Conservation (phyloP, 2,329 filamentous ascomycete genomes). For the Fusarium sp. region DNA sequence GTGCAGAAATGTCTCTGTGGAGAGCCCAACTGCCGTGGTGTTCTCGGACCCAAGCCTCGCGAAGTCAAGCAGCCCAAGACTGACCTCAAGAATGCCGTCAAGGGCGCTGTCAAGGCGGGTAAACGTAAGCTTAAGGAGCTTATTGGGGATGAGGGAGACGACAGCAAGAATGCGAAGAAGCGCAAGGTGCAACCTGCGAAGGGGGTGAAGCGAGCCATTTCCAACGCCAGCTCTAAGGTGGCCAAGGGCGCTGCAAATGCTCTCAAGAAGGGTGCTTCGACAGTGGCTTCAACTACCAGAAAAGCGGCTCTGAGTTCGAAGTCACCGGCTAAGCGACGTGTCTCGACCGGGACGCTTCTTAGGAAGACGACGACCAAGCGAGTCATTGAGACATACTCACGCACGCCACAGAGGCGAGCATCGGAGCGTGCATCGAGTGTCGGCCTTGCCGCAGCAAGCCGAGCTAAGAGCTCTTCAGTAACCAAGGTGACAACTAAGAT, state of each 20-base stretch:
- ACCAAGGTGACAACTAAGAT: slow-evolving; percentile 32
- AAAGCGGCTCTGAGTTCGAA: slow-evolving; percentile 45
- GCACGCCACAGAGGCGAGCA: slow-evolving; percentile 43
- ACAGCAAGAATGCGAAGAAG: slow-evolving; percentile 63
- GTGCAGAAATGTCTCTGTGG: slow-evolving; percentile 76
- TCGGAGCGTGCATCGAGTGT: slow-evolving; percentile 38
- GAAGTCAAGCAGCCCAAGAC: slow-evolving; percentile 65
- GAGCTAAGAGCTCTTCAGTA: slow-evolving; percentile 25
- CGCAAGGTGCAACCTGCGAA: slow-evolving; percentile 53
- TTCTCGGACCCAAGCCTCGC: slow-evolving; percentile 72
- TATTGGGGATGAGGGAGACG: slow-evolving; percentile 57
- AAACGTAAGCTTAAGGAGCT: slow-evolving; percentile 70
- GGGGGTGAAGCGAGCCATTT: slow-evolving; percentile 53
- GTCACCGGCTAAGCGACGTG: slow-evolving; percentile 45
- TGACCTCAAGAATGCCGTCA: slow-evolving; percentile 55
- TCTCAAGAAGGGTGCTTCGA: slow-evolving; percentile 54
- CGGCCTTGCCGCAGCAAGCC: slow-evolving; percentile 32
- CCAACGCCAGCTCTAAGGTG: slow-evolving; percentile 52
- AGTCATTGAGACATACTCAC: slow-evolving; percentile 48
- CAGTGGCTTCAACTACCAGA: slow-evolving; percentile 48
- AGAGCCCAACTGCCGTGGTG: slow-evolving; percentile 72
- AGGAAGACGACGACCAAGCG: slow-evolving; percentile 49
- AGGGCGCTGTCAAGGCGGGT: slow-evolving; percentile 59
- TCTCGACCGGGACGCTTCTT: slow-evolving; percentile 42
- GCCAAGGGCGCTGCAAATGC: slow-evolving; percentile 54